phyloP scores from a whole-genome alignment of 257 asterid species.

The Fraxinus quadrangulata region DNA sequence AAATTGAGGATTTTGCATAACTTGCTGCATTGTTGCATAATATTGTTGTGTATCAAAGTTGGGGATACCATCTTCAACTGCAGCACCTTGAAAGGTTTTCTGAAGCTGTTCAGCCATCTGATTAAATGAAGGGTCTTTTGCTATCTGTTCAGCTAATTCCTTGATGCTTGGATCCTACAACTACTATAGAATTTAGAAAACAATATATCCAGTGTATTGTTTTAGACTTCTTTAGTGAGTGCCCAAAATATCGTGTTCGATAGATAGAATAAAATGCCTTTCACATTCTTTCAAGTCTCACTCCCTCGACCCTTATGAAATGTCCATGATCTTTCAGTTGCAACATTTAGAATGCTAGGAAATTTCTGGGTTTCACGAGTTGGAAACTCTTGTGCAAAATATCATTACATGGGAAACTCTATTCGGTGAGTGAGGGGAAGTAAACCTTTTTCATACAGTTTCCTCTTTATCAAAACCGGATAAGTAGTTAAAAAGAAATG shows the following conservation, averaged over 20 bases:
- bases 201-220: not conserved
- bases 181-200: not conserved
- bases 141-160: slow-evolving; percentile 91
- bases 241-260: not conserved
- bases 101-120: slow-evolving; percentile 99
- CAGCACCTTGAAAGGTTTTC: slow-evolving; percentile 83
- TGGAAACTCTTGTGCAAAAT: not conserved
- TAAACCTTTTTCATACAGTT: not conserved
- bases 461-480: not conserved
- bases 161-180: slow-evolving; percentile 92
- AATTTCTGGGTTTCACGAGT: not conserved
- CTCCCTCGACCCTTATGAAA: not conserved
- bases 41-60: slow-evolving; percentile 87
- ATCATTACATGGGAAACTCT: not conserved
- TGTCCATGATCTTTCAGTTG: not conserved
- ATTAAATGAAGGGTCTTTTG: slow-evolving; percentile 86
- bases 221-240: not conserved
- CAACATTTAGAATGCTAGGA: not conserved
- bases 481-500: not conserved
- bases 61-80: slow-evolving; percentile 70
- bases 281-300: not conserved
- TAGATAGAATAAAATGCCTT: not conserved
- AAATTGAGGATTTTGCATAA: slow-evolving; percentile 98
- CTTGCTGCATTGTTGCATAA: slow-evolving; percentile 90
- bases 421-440: not conserved